Conservation (phyloP, 139 green algal species). For the Astrephomene gubernaculifera region DNA sequence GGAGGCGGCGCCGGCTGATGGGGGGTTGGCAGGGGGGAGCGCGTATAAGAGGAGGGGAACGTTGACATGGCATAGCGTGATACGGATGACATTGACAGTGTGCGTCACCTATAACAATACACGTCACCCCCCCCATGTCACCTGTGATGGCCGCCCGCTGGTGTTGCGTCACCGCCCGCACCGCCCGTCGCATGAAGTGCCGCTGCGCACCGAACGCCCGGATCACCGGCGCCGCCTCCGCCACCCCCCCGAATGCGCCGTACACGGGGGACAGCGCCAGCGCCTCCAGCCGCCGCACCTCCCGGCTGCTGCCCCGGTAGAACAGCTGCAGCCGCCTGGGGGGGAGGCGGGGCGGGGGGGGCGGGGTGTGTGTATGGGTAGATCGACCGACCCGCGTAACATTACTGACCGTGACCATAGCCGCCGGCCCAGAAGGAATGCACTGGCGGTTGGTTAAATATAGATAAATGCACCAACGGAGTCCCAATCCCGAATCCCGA, state of each 20-base stretch:
- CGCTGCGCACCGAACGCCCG: conserved; percentile 65
- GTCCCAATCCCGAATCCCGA: no score
- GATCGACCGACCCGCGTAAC: no score
- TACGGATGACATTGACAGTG: no score
- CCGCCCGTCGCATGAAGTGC: conserved; percentile 51
- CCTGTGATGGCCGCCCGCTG: conserved; percentile 62
- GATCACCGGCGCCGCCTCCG: conserved; percentile 62
- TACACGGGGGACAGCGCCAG: conserved; percentile 80
- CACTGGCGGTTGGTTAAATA: no score
- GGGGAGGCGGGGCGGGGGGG: not conserved
- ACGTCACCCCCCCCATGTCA: no score
- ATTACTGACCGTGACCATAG: no score
- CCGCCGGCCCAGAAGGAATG: no score
- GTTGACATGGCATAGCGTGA: not conserved
- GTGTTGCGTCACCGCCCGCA: conserved; percentile 46
- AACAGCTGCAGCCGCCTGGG: conserved; percentile 66
- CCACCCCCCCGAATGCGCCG: conserved; percentile 65
- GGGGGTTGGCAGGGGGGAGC: not conserved
- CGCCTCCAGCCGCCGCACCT: conserved; percentile 83
- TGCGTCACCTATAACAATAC: no score
- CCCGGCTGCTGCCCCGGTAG: conserved; percentile 72
- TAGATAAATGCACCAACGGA: no score
- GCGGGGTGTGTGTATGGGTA: not conserved
- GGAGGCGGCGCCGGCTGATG: conserved; percentile 46
- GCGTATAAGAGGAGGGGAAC: not conserved